Evolutionary conservation across 2,329 filamentous ascomycete genomes (phyloP), one percentile per base, ranked within the genome.

Genomic region (Knufia petricola): DNA sequence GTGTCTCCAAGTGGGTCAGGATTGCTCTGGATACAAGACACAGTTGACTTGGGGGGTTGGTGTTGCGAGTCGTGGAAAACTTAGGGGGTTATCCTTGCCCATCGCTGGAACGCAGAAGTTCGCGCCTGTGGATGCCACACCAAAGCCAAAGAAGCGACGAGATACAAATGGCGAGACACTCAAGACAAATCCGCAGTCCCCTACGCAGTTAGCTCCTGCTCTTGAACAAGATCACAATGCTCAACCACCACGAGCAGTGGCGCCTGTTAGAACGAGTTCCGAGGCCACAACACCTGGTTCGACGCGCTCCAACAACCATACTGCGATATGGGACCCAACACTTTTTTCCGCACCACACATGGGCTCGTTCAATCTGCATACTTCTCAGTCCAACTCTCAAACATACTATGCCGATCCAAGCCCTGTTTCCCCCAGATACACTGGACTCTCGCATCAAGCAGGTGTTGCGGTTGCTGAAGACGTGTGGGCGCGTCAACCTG

Each of bases 1-100:
- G 68, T 98, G 90, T 66, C 78, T 96, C 54, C 87, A 95, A 59
- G 77, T 87, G 55, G 89, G 88, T 56, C 88, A 87, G 64, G 88
- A 94, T 63, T 96, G 90, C 70, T 88, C 87, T 21, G 90, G 90
- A 51, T 96, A 96, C 74, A 94, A 94, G 71, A 95, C 89, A n/a
- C 88, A 90, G 59, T 75, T 96, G 67, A 95, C 89, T 38, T 95
- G 90, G 90, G 88, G 87, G 37, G 86, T 95, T 37, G 90, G 90
- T 43, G 90, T 96, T 51, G 90, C 90, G 47, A 95, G 88, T 69
- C 83, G 90, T 61, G 90, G 90, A 63, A 95, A 95, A 73, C 79
- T 95, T 54, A 79, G 90, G 54, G 90, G 90, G 32, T 74, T 95
- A 57, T 88, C 88, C 50, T 72, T 94, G 50, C 79, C 79, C 7